Base-by-base conservation (phyloP, 768 basidiomycete genomes). In the Imleria badia region DNA sequence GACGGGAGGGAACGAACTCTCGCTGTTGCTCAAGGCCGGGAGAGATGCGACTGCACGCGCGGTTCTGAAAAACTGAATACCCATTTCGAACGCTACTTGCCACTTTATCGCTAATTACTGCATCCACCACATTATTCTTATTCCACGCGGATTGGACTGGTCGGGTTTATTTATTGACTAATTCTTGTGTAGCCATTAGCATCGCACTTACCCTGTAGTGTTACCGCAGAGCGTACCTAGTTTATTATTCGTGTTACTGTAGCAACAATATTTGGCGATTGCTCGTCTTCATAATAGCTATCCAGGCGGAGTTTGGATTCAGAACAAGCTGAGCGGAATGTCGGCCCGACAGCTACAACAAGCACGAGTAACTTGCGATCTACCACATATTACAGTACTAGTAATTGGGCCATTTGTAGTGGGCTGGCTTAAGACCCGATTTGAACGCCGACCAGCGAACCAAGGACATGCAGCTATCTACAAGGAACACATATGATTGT, bases 1-100 rank as follows among this genome's bases (percentile, higher is more conserved):
- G 3, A 98, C 96, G 1, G 96, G 96, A 30, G 96, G 96, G 3
- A 97, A 87, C 57, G 84, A 87, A 36, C 75, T 98, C 20, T 83
- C 91, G 13, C 71, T 81, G 12, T 82, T 97, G 44, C 77, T 99
- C 54, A 98, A 97, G 72, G 85, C 89, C 19, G 91, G 91, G 13
- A 81, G 96, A 54, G 95, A 97, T 62, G 90, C 94, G 30, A 98
- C 96, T 7, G 66, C 73, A 51, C 80, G 90, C 11, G 75, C 89
- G 11, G 69, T 83, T 56, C 60, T 89, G 54, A 79, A 70, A 45
- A 65, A 51, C 14, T 70, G 43, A 51, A 29, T 8, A 38, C 36
- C 46, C 39, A 53, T 17, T 20, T 23, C 39, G 17, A 45, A 47
- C 26, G 14, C 22, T 19, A 61, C 49, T 51, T 51, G 64, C 56